Conservation (phyloP, 2,329 filamentous ascomycete genomes). For the Cadophora luteo-olivacea region DNA sequence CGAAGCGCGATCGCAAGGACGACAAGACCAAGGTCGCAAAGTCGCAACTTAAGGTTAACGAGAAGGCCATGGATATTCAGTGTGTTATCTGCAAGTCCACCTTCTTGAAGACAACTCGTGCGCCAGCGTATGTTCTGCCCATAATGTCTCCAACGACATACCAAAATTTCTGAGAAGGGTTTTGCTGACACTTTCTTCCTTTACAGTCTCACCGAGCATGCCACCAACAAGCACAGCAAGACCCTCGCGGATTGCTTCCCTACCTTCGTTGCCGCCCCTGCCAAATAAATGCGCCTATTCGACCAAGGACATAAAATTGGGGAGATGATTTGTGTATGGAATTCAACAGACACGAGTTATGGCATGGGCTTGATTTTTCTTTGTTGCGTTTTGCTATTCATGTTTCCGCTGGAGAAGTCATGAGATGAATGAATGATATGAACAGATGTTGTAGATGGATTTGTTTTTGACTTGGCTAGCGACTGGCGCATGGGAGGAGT, state of each 20-base stretch:
- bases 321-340: not conserved
- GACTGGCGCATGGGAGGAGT: conserved; percentile 38
- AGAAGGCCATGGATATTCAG: conserved; percentile 76
- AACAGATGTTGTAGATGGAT: conserved; percentile 20
- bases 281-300: conserved; percentile 3
- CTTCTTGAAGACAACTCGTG: conserved; percentile 79
- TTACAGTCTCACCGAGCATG: conserved; percentile 71
- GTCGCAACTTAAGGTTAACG: conserved; percentile 75
- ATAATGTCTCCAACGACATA: conserved; percentile 38
- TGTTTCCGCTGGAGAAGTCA: not conserved
- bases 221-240: conserved; percentile 79
- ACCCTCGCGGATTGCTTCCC: conserved; percentile 75
- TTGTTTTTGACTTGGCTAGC: conserved; percentile 28
- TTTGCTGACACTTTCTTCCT: conserved; percentile 8
- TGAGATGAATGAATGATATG: conserved; percentile 11
- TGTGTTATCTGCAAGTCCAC: conserved; percentile 79
- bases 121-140: conserved; percentile 63
- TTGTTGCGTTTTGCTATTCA: not conserved
- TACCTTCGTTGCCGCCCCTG: conserved; percentile 44
- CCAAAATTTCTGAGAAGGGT: not conserved
- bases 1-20: conserved; percentile 75
- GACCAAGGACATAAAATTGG: not conserved
- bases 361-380: not conserved
- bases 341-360: conserved; percentile 2
- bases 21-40: conserved; percentile 67